Conservation (phyloP, 805 yeast species). For the Teunomyces kruisii region DNA sequence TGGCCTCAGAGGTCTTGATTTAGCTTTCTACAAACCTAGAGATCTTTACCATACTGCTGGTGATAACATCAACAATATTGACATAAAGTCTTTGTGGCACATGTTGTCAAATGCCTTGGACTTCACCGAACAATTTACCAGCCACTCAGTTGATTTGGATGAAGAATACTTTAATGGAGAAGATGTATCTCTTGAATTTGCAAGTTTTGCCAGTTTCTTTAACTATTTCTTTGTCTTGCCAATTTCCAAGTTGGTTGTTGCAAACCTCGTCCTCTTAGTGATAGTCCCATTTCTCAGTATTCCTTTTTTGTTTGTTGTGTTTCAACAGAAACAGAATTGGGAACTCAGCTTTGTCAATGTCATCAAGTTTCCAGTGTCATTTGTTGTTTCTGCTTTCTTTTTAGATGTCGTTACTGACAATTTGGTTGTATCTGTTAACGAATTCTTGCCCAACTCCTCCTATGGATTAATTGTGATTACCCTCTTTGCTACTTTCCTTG, state of each 20-base stretch:
- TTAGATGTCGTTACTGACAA: conserved; percentile 22
- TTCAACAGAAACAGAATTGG: conserved; percentile 49
- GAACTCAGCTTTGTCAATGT: conserved; percentile 36
- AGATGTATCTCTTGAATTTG: conserved; percentile 26
- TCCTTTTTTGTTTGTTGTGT: conserved; percentile 47
- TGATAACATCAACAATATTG: conserved; percentile 65
- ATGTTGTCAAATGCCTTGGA: conserved; percentile 77
- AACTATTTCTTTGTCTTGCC: conserved; percentile 62
- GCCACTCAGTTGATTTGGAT: conserved; percentile 35
- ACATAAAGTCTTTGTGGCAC: conserved; percentile 75
- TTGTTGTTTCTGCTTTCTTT: conserved; percentile 42
- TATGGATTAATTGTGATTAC: conserved; percentile 33
- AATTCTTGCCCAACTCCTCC: conserved; percentile 41
- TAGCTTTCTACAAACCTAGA: conserved; percentile 87
- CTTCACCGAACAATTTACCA: conserved; percentile 44
- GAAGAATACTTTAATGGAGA: conserved; percentile 13
- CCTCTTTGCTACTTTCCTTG: conserved; percentile 47
- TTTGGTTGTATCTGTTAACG: conserved; percentile 21
- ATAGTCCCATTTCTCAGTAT: conserved; percentile 54
- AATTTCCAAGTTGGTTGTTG: conserved; percentile 45
- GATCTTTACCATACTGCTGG: conserved; percentile 76
- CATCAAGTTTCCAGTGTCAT: conserved; percentile 60
- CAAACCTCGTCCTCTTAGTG: conserved; percentile 53
- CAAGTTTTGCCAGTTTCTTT: conserved; percentile 65
- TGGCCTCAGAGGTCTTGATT: conserved; percentile 74